Base-by-base conservation (phyloP, 495 filamentous ascomycete species). In the Jackrogersella multiformis region DNA sequence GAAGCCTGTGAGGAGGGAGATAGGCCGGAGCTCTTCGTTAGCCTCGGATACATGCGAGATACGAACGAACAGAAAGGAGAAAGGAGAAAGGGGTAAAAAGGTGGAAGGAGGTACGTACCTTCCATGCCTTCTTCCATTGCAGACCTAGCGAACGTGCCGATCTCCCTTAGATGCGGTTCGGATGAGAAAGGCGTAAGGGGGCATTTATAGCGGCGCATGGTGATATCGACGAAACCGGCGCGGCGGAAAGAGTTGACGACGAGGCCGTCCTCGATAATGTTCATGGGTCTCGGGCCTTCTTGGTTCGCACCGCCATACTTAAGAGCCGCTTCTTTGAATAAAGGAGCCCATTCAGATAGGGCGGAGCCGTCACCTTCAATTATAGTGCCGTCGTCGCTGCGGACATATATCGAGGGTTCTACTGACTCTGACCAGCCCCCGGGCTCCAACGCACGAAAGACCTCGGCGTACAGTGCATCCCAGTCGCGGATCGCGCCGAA, bases 401-500 rank as follows among this genome's bases (percentile, higher is more conserved):
- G 53, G 24, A 69, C 36, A 20, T 56, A 54, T 20, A 63, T 59
- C 4, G 68, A 71, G 0, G 66, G 68, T 21, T 75, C 70, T 5
- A 66, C 44, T 21, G 66, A 45, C 44, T 75, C 70, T 26, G 64
- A 59, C 73, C 73, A 75, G 15, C 70, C 73, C n/a, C 73, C 73
- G 8, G 73, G 73, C 26, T 61, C 64, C 15, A 60, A 56, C 8
- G 48, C 28, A 12, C 66, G 67, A 45, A 52, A 69, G 13, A 61
- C 58, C 35, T 72, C 53, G 20, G 39, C 39, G 60, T 55, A 56
- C 2, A 74, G 77, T n/a, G 61, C 71, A 2, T 76, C 74, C 84
- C 83, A 88, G 64, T 87, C 79, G 7, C 61, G 23, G n/a, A 88
- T 74, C 6, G 76, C 76, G 21, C 85, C 84, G 44, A 79, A 76